Base-by-base conservation (phyloP, 805 yeast genomes). In the Candida wancherniae region DNA sequence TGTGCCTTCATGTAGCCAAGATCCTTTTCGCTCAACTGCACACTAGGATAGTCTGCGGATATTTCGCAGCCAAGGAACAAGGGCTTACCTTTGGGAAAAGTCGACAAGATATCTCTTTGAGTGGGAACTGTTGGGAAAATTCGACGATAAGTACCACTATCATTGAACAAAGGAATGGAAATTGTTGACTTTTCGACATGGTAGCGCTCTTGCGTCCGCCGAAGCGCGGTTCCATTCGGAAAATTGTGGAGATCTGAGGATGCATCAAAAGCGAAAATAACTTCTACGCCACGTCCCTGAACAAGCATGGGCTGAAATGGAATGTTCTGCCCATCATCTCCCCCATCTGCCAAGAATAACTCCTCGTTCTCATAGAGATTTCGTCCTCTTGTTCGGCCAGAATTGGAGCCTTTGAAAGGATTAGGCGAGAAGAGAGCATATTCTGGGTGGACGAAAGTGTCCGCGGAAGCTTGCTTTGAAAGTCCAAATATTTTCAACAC, bases 361-460 rank as follows among this genome's bases (percentile, higher is more conserved):
- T 47, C n/a, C 48, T 45, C 22, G 44, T 33, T 18, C 18, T 30
- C 9, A 6, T 41, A 9, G 22, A 37, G 22, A 44, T 47, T 7
- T 50, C 57, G 31, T 45, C 36, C 41, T 18, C 31, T 22, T 2
- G 35, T 6, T 10, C 25, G 11, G 11, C 22, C 22, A 14, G 48
- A 14, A 10, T 8, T 11, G 2, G 29, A 14, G 10, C 29, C 31
- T 38, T 58, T 67, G 46, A 79, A 79, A 2, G 86, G 84, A 37
- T 77, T 79, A 1, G 84, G 84, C 2, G 77, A 66, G 36, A 61
- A 67, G 2, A 76, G 45, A 0, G 84, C 84, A 51, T 71, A 76
- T 44, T 77, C 83, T 2, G 78, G 75, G 33, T 69, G 75, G 12
- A 41, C 33, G 71, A 72, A 2, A 63, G 47, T 32, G 55, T 53